Conservation (phyloP, 1,284 basidiomycete species). For the Pyrrhoderma lamaoense region DNA sequence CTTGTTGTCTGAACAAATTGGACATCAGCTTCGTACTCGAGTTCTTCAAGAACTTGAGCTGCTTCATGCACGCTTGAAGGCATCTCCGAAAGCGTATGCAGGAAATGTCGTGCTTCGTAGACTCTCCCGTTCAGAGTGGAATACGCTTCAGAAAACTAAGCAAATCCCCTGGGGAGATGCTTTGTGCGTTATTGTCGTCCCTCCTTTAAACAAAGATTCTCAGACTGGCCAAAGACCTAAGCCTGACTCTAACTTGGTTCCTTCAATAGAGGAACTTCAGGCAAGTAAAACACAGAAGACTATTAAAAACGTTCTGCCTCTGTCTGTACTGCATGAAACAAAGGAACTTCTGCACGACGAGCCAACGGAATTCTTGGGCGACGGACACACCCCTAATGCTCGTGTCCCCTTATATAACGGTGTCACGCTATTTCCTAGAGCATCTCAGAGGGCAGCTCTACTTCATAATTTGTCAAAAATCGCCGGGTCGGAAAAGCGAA, state of each 20-base stretch:
- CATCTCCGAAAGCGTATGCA: slow-evolving; percentile 21
- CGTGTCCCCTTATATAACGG: slow-evolving; percentile 62
- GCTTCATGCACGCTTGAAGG: slow-evolving; percentile 38
- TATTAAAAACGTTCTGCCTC: slow-evolving; percentile 2
- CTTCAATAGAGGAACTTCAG: slow-evolving; percentile 25
- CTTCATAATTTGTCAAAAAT: slow-evolving; percentile 41
- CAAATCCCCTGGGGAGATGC: slow-evolving; percentile 45
- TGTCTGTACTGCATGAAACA: neutral
- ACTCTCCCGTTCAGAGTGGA: slow-evolving; percentile 55
- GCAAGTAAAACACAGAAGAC: neutral
- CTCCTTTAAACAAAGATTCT: slow-evolving; percentile 55
- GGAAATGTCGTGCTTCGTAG: slow-evolving; percentile 44
- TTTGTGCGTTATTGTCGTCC: slow-evolving; percentile 57
- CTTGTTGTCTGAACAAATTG: slow-evolving; percentile 43
- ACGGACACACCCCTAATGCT: slow-evolving; percentile 32
- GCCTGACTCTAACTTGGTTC: slow-evolving; percentile 35
- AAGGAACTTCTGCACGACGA: slow-evolving; percentile 4
- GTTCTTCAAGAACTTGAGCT: slow-evolving; percentile 67
- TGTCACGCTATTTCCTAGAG: slow-evolving; percentile 50
- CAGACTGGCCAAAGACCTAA: slow-evolving; percentile 38
- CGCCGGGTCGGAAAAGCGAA: slow-evolving; percentile 33
- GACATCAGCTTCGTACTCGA: slow-evolving; percentile 59
- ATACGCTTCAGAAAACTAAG: slow-evolving; percentile 38
- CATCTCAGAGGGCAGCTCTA: slow-evolving; percentile 46
- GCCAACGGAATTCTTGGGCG: neutral